phyloP scores from a whole-genome alignment of 345 rosid species.

The Syzygium oleosum region DNA sequence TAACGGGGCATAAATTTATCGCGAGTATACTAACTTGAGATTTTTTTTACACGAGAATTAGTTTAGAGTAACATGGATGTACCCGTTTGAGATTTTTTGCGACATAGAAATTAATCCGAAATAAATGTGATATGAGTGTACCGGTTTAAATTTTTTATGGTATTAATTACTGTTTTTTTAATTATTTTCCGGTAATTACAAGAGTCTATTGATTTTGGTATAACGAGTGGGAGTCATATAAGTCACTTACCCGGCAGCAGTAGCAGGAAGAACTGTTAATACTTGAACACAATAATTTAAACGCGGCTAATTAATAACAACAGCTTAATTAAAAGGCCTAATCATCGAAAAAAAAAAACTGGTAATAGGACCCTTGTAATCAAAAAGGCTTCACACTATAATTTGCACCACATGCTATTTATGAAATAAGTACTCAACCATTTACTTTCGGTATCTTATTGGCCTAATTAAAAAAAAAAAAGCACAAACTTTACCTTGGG shows the following conservation, averaged over 20 bases:
- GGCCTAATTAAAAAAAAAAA: no score
- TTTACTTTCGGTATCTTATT: background rate
- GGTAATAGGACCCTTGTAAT: background rate
- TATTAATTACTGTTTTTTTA: background rate
- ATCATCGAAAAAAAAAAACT: background rate
- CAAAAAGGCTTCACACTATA: background rate
- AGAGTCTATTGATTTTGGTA: background rate
- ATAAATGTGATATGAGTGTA: background rate
- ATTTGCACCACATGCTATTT: background rate
- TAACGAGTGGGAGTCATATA: background rate
- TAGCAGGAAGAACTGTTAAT: background rate
- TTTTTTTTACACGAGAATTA: background rate
- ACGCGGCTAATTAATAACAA: background rate
- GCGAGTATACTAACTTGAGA: rapidly evolving
- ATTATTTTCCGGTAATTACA: background rate
- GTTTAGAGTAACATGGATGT: background rate
- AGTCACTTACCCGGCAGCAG: background rate
- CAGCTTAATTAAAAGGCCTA: background rate
- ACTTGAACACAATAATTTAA: background rate
- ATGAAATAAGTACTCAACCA: background rate
- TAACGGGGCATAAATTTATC: background rate
- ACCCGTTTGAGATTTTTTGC: background rate
- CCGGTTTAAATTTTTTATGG: background rate
- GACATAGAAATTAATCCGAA: background rate
- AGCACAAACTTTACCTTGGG: no score